Conservation (phyloP, 1,139 yeast species). For the Hansenula anomala region DNA sequence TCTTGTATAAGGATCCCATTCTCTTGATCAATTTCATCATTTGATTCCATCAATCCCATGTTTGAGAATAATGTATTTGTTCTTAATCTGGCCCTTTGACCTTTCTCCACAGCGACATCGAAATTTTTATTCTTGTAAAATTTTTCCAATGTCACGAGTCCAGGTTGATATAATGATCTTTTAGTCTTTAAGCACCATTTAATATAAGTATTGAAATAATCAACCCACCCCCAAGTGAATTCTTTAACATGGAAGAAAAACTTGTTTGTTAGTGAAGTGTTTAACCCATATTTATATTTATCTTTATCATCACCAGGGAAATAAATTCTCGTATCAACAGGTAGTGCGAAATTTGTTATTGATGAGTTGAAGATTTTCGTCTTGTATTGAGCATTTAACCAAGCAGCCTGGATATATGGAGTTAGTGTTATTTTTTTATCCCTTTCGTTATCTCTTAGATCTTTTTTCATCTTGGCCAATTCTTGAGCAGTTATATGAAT, state of each 20-base stretch:
- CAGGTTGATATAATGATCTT: neutral
- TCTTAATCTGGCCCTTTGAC: neutral
- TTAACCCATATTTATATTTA: neutral
- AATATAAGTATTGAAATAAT: neutral
- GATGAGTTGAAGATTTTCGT: neutral
- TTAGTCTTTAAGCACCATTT: neutral
- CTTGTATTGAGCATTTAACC: neutral
- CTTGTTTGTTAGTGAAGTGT: too few species aligned
- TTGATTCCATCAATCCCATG: neutral
- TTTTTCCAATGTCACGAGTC: neutral
- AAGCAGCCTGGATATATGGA: neutral
- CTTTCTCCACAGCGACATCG: neutral
- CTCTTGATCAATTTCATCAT: too few species aligned
- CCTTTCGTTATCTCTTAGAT: neutral
- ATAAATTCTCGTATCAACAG: neutral
- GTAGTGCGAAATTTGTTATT: neutral
- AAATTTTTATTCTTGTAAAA: neutral
- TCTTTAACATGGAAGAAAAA: neutral
- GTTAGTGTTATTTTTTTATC: neutral
- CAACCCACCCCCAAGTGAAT: neutral
- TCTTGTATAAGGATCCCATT: neutral
- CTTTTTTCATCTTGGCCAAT: neutral
- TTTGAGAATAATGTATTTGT: neutral
- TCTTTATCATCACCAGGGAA: neutral
- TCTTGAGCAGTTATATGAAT: neutral